These are phyloP conservation scores for Ottelia alismoides DNA, from an alignment of 106 monocot species.

Conservation along the genomic window DNA sequence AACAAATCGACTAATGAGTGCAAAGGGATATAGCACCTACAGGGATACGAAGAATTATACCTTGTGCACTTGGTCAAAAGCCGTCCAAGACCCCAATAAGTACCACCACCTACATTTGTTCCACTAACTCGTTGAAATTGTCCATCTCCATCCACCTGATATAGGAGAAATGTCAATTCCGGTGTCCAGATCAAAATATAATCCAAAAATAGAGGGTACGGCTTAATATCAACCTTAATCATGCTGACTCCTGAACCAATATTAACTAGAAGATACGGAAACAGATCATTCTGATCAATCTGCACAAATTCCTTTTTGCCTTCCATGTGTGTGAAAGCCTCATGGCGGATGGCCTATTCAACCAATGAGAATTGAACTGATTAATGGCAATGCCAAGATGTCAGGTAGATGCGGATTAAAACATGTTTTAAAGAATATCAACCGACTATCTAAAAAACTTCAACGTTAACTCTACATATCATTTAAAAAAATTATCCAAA, in stretches of 20 bases:
- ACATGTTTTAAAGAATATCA: too few species aligned
- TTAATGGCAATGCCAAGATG: too few species aligned
- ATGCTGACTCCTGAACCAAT: conserved; percentile 97
- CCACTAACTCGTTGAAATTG: conserved; percentile 96
- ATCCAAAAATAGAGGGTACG: too few species aligned
- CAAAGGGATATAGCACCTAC: too few species aligned
- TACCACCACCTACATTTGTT: conserved; percentile 99
- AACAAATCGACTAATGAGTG: too few species aligned
- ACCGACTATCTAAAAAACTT: too few species aligned
- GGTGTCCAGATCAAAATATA: neutral
- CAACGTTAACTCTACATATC: too few species aligned
- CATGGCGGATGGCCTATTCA: conserved; percentile 84
- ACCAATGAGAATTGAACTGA: neutral
- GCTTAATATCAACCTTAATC: conserved; percentile 92
- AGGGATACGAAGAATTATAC: too few species aligned
- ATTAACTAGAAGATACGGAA: conserved; percentile 98
- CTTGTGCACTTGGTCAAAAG: conserved; percentile 96
- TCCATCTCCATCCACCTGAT: conserved; percentile 90
- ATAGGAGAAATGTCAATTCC: neutral
- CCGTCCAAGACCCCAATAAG: conserved; percentile 91
- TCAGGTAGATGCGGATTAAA: too few species aligned
- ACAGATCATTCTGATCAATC: conserved; percentile 93
- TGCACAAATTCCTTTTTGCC: conserved; percentile 92
- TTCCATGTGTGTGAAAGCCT: conserved; percentile 99
- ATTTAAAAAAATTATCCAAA: too few species aligned